phyloP scores from a whole-genome alignment of 2,329 filamentous ascomycete species.

The Xylaria sp. region DNA sequence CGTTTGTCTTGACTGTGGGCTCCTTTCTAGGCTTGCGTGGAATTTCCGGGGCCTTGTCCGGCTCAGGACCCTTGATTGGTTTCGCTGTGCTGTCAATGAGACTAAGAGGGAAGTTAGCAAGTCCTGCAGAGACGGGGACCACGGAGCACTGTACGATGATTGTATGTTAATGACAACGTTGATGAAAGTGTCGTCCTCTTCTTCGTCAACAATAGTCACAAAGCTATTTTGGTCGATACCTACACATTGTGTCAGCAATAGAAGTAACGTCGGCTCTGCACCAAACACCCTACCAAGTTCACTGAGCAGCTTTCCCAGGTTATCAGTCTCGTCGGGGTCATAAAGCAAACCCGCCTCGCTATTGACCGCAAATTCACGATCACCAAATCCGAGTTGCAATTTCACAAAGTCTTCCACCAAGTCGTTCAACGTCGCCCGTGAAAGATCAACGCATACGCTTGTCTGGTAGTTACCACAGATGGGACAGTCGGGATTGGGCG shows the following conservation, averaged over 20 bases:
- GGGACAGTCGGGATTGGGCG: slow-evolving; percentile 81
- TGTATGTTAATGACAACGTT: slow-evolving; percentile 78
- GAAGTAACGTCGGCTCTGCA: neutral
- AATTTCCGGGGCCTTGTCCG: slow-evolving; percentile 54
- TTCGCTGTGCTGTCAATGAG: slow-evolving; percentile 50
- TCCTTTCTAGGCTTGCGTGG: slow-evolving; percentile 59
- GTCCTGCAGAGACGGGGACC: slow-evolving; percentile 29
- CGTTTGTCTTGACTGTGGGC: slow-evolving; percentile 48
- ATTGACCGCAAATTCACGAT: slow-evolving; percentile 78
- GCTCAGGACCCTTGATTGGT: slow-evolving; percentile 56
- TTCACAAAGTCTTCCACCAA: slow-evolving; percentile 78
- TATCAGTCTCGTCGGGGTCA: slow-evolving; percentile 87
- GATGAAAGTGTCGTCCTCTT: slow-evolving; percentile 74
- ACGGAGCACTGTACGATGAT: slow-evolving; percentile 56
- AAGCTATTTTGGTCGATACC: slow-evolving; percentile 75
- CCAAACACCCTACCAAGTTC: slow-evolving; percentile 66
- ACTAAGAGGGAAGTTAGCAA: slow-evolving; percentile 31
- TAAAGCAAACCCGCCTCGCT: slow-evolving; percentile 81
- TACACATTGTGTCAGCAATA: slow-evolving; percentile 42
- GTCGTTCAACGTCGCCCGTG: slow-evolving; percentile 76
- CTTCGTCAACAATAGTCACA: slow-evolving; percentile 83
- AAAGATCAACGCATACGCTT: slow-evolving; percentile 70
- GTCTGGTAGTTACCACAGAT: slow-evolving; percentile 79
- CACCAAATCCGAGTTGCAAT: slow-evolving; percentile 73
- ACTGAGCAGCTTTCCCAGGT: slow-evolving; percentile 77